These are phyloP conservation scores for Wickerhamomyces sp. DNA, from an alignment of 1,139 yeast genomes.

Conservation along the genomic window DNA sequence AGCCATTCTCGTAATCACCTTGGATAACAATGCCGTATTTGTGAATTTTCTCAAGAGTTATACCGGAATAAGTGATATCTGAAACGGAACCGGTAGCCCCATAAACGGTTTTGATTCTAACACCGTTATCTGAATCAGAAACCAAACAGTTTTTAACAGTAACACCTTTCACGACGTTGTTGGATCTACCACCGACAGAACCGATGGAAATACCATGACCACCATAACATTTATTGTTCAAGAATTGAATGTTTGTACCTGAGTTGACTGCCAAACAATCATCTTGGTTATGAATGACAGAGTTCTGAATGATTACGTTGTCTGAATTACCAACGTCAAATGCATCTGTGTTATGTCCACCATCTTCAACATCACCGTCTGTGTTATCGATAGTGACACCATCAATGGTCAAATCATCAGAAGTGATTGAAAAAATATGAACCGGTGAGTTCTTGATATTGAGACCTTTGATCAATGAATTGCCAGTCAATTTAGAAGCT, in stretches of 20 bases:
- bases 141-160: conserved; percentile 7
- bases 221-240: conserved; percentile 12
- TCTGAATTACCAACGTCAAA: conserved; percentile 13
- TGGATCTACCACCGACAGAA: conserved; percentile 13
- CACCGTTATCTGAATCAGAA: conserved; percentile 12
- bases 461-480: conserved; percentile 8
- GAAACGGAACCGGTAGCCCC: conserved; percentile 14
- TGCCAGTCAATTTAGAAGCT: conserved; percentile 5
- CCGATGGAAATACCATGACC: conserved; percentile 19
- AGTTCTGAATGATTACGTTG: conserved; percentile 8
- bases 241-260: conserved; percentile 11
- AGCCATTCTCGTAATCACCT: conserved; percentile 13
- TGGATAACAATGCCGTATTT: conserved; percentile 16
- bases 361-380: conserved; percentile 9
- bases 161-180: conserved; percentile 10
- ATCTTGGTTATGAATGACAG: conserved; percentile 13
- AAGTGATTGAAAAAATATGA: conserved; percentile 10
- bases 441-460: conserved; percentile 14
- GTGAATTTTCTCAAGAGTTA: conserved; percentile 6
- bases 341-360: conserved; percentile 16
- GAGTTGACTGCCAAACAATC: conserved; percentile 17
- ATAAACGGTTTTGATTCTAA: conserved; percentile 14
- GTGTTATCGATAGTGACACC: conserved; percentile 10
- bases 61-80: conserved; percentile 8
- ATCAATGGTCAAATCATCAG: conserved; percentile 6